A percentile compares a stretch with the other conserved stretches of the same genome.
These are phyloP conservation scores for Microcyclosporella mali DNA, from an alignment of 2,329 filamentous ascomycete genomes.

Conservation along the genomic window DNA sequence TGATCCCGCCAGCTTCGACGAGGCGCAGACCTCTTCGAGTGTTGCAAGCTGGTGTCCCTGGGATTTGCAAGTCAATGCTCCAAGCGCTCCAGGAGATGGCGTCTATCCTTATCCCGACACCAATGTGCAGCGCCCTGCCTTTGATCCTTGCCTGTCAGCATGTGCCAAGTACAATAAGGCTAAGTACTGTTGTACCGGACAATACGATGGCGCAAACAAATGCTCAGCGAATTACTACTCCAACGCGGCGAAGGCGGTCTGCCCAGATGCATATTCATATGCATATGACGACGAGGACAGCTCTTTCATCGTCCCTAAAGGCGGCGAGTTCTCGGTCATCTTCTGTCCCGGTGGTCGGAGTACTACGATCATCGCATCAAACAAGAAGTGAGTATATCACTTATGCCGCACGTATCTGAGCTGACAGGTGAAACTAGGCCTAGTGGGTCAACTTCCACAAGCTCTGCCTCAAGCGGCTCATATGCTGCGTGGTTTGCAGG, in stretches of 20 bases:
- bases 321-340: slow-evolving; percentile 70
- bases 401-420: neutral
- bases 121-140: slow-evolving; percentile 61
- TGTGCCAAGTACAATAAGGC: slow-evolving; percentile 63
- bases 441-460: slow-evolving; percentile 4
- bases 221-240: slow-evolving; percentile 66
- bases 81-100: slow-evolving; percentile 64
- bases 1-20: slow-evolving; percentile 63
- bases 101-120: slow-evolving; percentile 77
- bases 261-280: slow-evolving; percentile 79
- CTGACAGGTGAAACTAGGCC: slow-evolving; percentile 1
- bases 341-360: slow-evolving; percentile 62
- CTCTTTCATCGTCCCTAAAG: slow-evolving; percentile 53
- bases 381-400: slow-evolving; percentile 15
- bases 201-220: slow-evolving; percentile 55
- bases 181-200: slow-evolving; percentile 69
- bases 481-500: slow-evolving; percentile 6
- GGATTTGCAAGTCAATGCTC: slow-evolving; percentile 64
- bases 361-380: slow-evolving; percentile 41
- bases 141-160: slow-evolving; percentile 71
- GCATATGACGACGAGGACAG: slow-evolving; percentile 54
- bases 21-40: slow-evolving; percentile 49
- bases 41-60: slow-evolving; percentile 72
- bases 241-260: slow-evolving; percentile 63
- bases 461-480: slow-evolving; percentile 13